Base-by-base conservation (phyloP, 345 rosid genomes). In the Rhizophora mangle region DNA sequence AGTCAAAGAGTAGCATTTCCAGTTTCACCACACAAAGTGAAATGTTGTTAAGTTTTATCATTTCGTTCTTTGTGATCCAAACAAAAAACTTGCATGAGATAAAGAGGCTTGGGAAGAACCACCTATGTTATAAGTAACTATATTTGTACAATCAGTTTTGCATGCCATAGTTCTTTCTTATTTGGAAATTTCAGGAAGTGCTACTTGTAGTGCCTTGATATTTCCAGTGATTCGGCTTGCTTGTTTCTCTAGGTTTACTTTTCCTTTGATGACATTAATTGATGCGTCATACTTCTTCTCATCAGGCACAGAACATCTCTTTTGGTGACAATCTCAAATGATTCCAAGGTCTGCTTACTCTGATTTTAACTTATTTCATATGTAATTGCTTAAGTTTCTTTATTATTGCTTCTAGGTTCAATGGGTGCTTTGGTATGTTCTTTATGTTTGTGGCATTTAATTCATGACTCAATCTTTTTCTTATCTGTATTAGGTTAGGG, bases 251-350 rank as follows among this genome's bases (percentile, higher is more conserved):
- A 64, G 73, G 24, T 65, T 62, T 32, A 37, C 24, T n/a, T 39
- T 59, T 60, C 26, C 26, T 51, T 16, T 32, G 13, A 6, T 7
- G 15, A 24, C 21, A 9, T 13, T 72, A 43, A 57, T 69, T 8
- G 26, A 22, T 32, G 36, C 51, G 21, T 46, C 34, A 8, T 65
- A n/a, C 53, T 61, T 55, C 52, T 11, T 68, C 53, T 46, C 21
- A 76, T 34, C 83, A 89, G 88, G 83, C 88, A 85, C 60, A 82
- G 24, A 54, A 43, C 79, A 58, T 84, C 87, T 67, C 86, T 85
- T 72, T 74, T 89, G 84, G 87, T 67, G 36, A 81, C 85, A 32
- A 62, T 87, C 66, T 75, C 96, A 29, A 82, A 46, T 24, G 92
- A 85, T 73, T 89, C 89, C 46, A 87, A 87, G 96, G 96, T 85